These are phyloP conservation scores for Solanum chaucha DNA, from an alignment of 257 asterid genomes.

Conservation along the genomic window DNA sequence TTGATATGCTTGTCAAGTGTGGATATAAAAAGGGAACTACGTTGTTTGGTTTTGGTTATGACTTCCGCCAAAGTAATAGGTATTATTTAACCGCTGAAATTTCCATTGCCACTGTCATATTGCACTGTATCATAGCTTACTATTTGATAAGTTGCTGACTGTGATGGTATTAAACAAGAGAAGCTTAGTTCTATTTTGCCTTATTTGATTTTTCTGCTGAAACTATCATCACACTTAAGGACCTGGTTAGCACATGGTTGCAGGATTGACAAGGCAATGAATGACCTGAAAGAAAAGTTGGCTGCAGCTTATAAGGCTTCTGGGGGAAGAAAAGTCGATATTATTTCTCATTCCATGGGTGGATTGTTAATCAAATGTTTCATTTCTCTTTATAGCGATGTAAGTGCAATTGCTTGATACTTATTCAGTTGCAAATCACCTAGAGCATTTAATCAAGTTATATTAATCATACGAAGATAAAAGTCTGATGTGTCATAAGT, in stretches of 20 bases:
- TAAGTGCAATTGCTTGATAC: slow-evolving; percentile 22
- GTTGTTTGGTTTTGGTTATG: slow-evolving; percentile 87
- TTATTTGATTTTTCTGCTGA: neutral
- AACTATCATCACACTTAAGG: neutral
- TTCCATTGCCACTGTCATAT: neutral
- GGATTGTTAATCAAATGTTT: slow-evolving; percentile 75
- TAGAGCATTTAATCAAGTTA: neutral
- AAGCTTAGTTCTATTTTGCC: neutral
- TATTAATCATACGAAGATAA: neutral
- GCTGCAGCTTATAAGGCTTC: slow-evolving; percentile 81
- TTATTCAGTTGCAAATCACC: neutral
- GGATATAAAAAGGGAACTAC: slow-evolving; percentile 89
- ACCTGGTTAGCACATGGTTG: slow-evolving; percentile 6
- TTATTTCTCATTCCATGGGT: slow-evolving; percentile 90
- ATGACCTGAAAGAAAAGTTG: slow-evolving; percentile 57
- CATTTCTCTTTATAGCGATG: slow-evolving; percentile 54
- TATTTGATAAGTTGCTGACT: neutral
- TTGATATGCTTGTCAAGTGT: slow-evolving; percentile 91
- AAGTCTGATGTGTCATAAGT: neutral
- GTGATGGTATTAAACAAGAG: neutral
- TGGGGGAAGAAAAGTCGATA: slow-evolving; percentile 82
- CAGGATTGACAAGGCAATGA: slow-evolving; percentile 71
- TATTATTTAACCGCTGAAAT: slow-evolving; percentile 13
- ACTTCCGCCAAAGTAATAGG: slow-evolving; percentile 98
- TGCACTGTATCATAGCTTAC: neutral